A percentile compares a stretch with the other conserved stretches of the same genome.
phyloP scores from a whole-genome alignment of 371 early-diverging fungal species.

The Lichtheimia hyalospora region DNA sequence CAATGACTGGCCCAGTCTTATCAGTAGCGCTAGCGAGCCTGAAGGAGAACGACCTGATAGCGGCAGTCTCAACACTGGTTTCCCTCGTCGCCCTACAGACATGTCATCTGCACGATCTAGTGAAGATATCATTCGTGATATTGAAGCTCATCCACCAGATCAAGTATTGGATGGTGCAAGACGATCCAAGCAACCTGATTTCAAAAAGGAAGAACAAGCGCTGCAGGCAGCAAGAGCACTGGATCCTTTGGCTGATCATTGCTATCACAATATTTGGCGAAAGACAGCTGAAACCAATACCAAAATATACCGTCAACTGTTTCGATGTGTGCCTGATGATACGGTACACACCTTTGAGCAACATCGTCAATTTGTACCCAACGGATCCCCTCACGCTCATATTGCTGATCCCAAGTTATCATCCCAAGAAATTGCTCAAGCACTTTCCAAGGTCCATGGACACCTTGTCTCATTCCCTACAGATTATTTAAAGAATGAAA shows the following conservation, averaged over 20 bases:
- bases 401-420: constrained; percentile 48
- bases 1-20: constrained; percentile 21
- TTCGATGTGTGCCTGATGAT: constrained; percentile 89
- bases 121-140: constrained; percentile 22
- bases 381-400: constrained; percentile 58
- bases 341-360: constrained; percentile 63
- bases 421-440: constrained; percentile 35
- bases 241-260: constrained; percentile 74
- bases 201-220: constrained; percentile 1
- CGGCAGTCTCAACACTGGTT: not conserved
- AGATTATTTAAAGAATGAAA: constrained; percentile 33
- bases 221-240: constrained; percentile 36
- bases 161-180: constrained; percentile 25
- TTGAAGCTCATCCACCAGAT: constrained; percentile 23
- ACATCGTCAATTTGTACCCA: constrained; percentile 60
- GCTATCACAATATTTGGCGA: constrained; percentile 64
- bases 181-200: constrained; percentile 19
- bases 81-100: not conserved
- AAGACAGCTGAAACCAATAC: constrained; percentile 69
- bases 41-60: not conserved
- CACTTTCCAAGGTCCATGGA: constrained; percentile 49
- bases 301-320: constrained; percentile 71
- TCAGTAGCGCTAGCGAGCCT: not conserved
- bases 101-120: constrained; percentile 2
- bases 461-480: constrained; percentile 76